Base-by-base conservation (phyloP, 306 rosid species). In the Malus sylvestris region DNA sequence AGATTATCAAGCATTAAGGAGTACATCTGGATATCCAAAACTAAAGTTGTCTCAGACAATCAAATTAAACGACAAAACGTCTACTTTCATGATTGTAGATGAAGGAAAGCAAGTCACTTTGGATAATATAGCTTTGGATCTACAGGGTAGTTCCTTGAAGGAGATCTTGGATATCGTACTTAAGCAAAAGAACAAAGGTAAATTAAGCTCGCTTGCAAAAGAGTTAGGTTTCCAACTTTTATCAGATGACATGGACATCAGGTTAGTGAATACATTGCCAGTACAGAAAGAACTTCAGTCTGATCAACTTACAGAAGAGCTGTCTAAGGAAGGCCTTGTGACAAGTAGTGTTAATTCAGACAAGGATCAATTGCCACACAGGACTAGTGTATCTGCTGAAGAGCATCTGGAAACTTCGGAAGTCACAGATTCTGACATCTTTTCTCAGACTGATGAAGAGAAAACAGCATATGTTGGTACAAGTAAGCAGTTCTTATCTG, bases 221-320 rank as follows among this genome's bases (percentile, higher is more conserved):
- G 93, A 89, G 67, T 85, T 92, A 70, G 98, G 98, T 80, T 92
- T 95, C 83, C 97, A 90, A 84, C 97, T 95, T 80, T 74, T 95
- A 80, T 95, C 98, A 73, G 90, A 85, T 79, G 98, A 92, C 75
- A 76, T 92, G 78, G 92, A 95, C 86, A 79, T 95, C 67, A 85
- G 86, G 74, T 70, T 85, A 63, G 80, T 73, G 32, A 78, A 76
- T 80, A 23, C 85, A 52, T 76, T 82, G 78, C 87, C 88, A 46
- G 69, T 71, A 14, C 81, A 68, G 74, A 49, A 75, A 27, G 87
- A 89, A 86, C 76, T 75, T 83, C 87, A 85, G 80, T 68, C 81
- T 71, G 73, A 81, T 84, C 85, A 85, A 72, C 71, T 71, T 73
- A 64, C 91, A 70, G 73, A 87, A 78, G 87, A 75, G 75, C 65